Evolutionary conservation across 257 asterid genomes (phyloP), one percentile per base, ranked within the genome.

Genomic region (Fraxinus cuspidata): DNA sequence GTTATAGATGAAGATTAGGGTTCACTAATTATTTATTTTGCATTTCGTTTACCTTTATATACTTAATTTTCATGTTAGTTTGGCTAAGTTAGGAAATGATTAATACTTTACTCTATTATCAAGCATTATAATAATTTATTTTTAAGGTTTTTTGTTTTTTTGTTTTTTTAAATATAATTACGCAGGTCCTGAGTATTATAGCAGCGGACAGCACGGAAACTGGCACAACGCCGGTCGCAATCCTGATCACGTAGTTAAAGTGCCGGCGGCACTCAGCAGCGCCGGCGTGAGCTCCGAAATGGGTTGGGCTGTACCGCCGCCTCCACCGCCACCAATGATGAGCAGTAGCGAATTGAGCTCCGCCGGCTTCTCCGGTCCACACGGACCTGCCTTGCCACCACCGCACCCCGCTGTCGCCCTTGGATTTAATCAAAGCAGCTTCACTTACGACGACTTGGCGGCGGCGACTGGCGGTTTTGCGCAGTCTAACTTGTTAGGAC

Each of bases 321-420:
- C 98, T 0, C 98, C 98, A 0, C 98, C 96, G 0, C 97, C 92
- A 0, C 95, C 97, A 15, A 84, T 83, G 18, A 84, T 87, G 90
- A 78, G 71, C 77, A 91, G 97, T 78, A 82, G 89, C 76, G 94
- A 91, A 19, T 23, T 87, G 85, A 88, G 89, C 83, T 90, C 98
- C 0, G 82, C 85, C 0, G 92, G 87, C 0, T 94, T 77, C 64
- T 90, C 96, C 0, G 97, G 97, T 0, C 90, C 92, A 0, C 78
- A 80, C 58, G 80, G 76, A 2, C 76, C 86, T 0, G 80, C 91
- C 0, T 2, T 71, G 37, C 91, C 97, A 15, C 92, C 89, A 4
- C 88, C 86, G 0, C 85, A 72, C 35, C 81, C 88, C 0, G 80
- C 67, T 8, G 27, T 80, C 69, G 77, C 87, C 32, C 77, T 87